A percentile compares a stretch with the other conserved stretches of the same genome.
Evolutionary conservation across 805 yeast species (phyloP).

Genomic region (Yamadazyma ubonensis): DNA sequence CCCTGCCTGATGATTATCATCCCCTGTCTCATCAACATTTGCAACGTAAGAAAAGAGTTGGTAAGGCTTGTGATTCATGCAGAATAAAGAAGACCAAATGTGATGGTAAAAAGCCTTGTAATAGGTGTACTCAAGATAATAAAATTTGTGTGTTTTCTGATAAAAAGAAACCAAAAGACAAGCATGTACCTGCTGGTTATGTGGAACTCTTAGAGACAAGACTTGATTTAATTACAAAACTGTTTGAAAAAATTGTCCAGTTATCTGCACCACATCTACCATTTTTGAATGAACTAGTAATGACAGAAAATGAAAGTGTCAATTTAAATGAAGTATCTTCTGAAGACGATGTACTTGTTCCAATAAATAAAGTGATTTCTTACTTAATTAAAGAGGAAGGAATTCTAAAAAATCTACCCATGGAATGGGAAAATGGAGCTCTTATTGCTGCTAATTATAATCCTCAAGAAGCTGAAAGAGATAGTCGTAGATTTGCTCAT

Average conservation of each 20-base stretch:
- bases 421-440: conserved; percentile 48
- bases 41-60: conserved; percentile 52
- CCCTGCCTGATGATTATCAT: conserved; percentile 16
- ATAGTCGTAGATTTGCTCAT: conserved; percentile 34
- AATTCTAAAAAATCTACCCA: conserved; percentile 36
- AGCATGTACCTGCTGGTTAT: conserved; percentile 57
- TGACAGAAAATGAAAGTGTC: conserved; percentile 2
- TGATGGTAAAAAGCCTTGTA: conserved; percentile 62
- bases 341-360: conserved; percentile 21
- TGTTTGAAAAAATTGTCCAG: conserved; percentile 44
- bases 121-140: conserved; percentile 53
- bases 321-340: conserved; percentile 4
- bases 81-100: conserved; percentile 63
- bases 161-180: conserved; percentile 52
- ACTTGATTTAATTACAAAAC: conserved; percentile 49
- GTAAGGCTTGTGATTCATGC: conserved; percentile 65
- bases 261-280: conserved; percentile 30
- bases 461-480: conserved; percentile 24
- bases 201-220: conserved; percentile 63
- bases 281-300: conserved; percentile 13
- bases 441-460: conserved; percentile 38
- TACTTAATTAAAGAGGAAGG: conserved; percentile 42
- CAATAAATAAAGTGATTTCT: conserved; percentile 50
- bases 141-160: conserved; percentile 60
- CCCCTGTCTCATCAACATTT: conserved; percentile 5